Percentiles rank a stretch among this genome's conserved stretches.
Evolutionary conservation across 2,329 filamentous ascomycete genomes (phyloP).

Genomic region (Alternaria postmessia): DNA sequence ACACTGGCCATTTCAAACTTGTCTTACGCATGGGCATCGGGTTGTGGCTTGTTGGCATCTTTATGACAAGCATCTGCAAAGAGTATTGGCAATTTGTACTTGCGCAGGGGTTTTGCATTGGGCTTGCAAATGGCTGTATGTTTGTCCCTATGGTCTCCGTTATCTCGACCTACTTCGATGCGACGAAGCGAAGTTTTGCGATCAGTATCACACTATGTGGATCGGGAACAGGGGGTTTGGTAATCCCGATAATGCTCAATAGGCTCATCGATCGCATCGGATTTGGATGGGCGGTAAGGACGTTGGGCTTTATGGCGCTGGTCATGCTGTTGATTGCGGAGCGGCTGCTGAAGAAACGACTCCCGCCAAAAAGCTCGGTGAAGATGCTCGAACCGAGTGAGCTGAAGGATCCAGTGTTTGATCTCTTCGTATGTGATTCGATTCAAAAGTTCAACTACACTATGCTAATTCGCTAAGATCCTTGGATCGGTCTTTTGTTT

Average conservation of each 20-base stretch:
- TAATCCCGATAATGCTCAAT: slow-evolving; percentile 61
- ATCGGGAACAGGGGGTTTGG: slow-evolving; percentile 53
- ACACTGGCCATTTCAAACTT: slow-evolving; percentile 38
- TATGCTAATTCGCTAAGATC: slow-evolving; percentile 42
- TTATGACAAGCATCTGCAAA: slow-evolving; percentile 27
- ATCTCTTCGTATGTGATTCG: slow-evolving; percentile 22
- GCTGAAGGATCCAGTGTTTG: slow-evolving; percentile 28
- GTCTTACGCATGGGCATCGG: slow-evolving; percentile 37
- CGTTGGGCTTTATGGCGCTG: slow-evolving; percentile 52
- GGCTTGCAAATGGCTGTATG: slow-evolving; percentile 55
- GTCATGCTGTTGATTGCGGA: slow-evolving; percentile 60
- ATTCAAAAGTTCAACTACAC: slow-evolving; percentile 35
- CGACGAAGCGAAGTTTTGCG: slow-evolving; percentile 51
- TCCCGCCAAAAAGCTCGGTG: slow-evolving; percentile 25
- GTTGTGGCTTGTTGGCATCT: slow-evolving; percentile 34
- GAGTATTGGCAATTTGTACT: slow-evolving; percentile 37
- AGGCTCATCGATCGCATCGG: slow-evolving; percentile 64
- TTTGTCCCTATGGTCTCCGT: slow-evolving; percentile 65
- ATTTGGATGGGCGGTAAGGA: slow-evolving; percentile 67
- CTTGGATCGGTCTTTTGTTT: slow-evolving; percentile 40
- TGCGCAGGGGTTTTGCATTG: slow-evolving; percentile 45
- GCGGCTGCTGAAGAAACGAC: slow-evolving; percentile 25
- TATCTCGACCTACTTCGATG: slow-evolving; percentile 50
- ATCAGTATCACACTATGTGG: slow-evolving; percentile 56
- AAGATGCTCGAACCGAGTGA: slow-evolving; percentile 25